phyloP scores from a whole-genome alignment of 169 alveolate species.

The Eimeria sp. region DNA sequence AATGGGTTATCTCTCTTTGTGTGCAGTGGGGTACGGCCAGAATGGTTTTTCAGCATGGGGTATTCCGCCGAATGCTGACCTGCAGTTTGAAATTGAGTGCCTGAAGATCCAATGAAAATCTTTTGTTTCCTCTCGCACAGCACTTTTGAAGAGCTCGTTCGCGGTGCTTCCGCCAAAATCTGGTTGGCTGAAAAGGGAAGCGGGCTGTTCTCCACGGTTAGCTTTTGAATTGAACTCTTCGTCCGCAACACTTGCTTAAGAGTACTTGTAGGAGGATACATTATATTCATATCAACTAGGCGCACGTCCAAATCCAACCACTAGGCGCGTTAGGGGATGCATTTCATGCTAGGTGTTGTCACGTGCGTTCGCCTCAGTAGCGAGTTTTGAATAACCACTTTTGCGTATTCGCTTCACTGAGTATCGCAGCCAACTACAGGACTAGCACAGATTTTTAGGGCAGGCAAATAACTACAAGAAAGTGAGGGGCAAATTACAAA shows the following conservation, averaged over 20 bases:
- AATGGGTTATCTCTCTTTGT: background rate
- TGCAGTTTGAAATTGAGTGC: slow-evolving; percentile 85
- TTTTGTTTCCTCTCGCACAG: background rate
- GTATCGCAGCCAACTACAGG: background rate
- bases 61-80: slow-evolving; percentile 86
- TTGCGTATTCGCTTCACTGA: background rate
- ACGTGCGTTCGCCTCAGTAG: background rate
- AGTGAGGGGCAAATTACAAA: background rate
- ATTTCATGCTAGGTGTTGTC: background rate
- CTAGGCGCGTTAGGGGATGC: background rate
- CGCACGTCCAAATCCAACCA: background rate
- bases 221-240: background rate
- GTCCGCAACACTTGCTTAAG: background rate
- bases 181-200: background rate
- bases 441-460: background rate
- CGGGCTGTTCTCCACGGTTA: background rate
- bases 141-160: background rate
- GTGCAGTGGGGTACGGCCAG: slow-evolving; percentile 85
- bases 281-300: background rate
- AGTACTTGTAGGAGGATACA: background rate
- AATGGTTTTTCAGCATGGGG: slow-evolving; percentile 86
- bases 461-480: background rate
- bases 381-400: background rate
- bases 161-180: background rate
- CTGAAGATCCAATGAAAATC: slow-evolving; percentile 61